Conservation (phyloP, 148 eudicot species). For the Rheum nobile region DNA sequence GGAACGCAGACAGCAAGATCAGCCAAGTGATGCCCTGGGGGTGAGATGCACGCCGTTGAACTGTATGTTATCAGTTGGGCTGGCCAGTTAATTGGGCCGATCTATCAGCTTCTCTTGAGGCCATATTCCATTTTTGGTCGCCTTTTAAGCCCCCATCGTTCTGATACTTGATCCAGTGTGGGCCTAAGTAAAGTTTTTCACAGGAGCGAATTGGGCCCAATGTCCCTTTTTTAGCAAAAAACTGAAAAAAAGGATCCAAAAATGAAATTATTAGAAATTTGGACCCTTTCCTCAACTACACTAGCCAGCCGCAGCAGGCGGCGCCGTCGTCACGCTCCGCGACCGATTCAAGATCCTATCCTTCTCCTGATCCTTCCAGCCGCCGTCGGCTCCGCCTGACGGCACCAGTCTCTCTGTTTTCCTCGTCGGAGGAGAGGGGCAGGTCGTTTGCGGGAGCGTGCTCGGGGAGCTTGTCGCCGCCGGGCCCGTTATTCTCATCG, state of each 20-base stretch:
- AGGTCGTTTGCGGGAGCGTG: slow-evolving; percentile 63
- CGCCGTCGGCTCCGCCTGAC: slow-evolving; percentile 72
- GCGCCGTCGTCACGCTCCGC: slow-evolving; percentile 39
- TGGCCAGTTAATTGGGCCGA: not conserved
- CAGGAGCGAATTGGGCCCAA: no score
- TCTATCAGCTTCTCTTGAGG: no score
- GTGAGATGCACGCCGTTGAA: not conserved
- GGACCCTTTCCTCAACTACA: no score
- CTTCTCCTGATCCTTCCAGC: slow-evolving; percentile 46
- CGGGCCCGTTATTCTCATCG: slow-evolving; percentile 61
- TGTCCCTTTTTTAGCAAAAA: no score
- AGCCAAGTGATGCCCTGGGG: not conserved
- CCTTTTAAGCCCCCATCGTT: no score
- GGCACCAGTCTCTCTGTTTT: slow-evolving; percentile 54
- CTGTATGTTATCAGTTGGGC: not conserved
- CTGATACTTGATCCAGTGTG: no score
- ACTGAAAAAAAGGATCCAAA: no score
- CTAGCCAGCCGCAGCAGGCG: slow-evolving; percentile 37
- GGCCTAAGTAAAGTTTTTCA: no score
- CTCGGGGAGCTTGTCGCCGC: slow-evolving; percentile 58
- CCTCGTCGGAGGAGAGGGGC: slow-evolving; percentile 69
- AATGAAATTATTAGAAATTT: no score
- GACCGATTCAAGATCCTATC: slow-evolving; percentile 65
- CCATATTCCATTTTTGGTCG: no score
- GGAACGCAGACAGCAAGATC: not conserved